A percentile compares a stretch with the other conserved stretches of the same genome.
phyloP scores from a whole-genome alignment of 495 filamentous ascomycete species.

The Penicillium samsonianum region DNA sequence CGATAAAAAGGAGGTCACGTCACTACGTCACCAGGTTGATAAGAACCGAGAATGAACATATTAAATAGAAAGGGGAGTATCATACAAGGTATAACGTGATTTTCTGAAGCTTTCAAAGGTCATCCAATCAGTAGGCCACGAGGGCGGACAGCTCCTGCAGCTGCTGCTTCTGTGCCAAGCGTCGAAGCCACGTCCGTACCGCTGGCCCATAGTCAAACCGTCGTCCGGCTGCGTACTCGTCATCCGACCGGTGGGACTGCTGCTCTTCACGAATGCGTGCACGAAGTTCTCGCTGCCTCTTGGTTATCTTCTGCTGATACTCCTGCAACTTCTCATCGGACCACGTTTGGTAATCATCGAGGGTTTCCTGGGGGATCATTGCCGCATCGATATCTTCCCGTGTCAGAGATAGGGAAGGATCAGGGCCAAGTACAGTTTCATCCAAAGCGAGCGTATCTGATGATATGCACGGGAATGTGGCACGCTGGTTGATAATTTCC shows the following conservation, averaged over 20 bases:
- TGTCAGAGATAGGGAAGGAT: slow-evolving; percentile 37
- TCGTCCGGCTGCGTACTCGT: slow-evolving; percentile 47
- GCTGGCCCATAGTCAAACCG: slow-evolving; percentile 52
- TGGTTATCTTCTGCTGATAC: slow-evolving; percentile 32
- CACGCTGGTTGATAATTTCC: slow-evolving; percentile 34
- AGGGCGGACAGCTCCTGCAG: slow-evolving; percentile 30
- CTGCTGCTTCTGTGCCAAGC: slow-evolving; percentile 44
- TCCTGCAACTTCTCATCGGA: slow-evolving; percentile 29
- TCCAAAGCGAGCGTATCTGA: slow-evolving; percentile 6
- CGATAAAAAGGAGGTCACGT: neutral
- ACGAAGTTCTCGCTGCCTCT: slow-evolving; percentile 38
- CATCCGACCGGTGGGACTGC: slow-evolving; percentile 42
- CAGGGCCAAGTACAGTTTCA: slow-evolving; percentile 35
- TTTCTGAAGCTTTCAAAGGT: too few relatives aligned
- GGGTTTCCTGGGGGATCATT: slow-evolving; percentile 16
- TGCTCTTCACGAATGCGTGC: slow-evolving; percentile 46
- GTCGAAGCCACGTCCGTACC: slow-evolving; percentile 46
- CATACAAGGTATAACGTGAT: too few relatives aligned
- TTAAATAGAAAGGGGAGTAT: neutral
- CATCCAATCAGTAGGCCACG: slow-evolving; percentile 17
- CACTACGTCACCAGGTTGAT: neutral
- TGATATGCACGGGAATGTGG: slow-evolving; percentile 21
- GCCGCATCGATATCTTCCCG: slow-evolving; percentile 36
- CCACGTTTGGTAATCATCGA: slow-evolving; percentile 22
- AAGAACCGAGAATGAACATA: neutral